A percentile compares a stretch with the other conserved stretches of the same genome.
phyloP scores from a whole-genome alignment of 768 basidiomycete genomes.

The Galerina marginata region DNA sequence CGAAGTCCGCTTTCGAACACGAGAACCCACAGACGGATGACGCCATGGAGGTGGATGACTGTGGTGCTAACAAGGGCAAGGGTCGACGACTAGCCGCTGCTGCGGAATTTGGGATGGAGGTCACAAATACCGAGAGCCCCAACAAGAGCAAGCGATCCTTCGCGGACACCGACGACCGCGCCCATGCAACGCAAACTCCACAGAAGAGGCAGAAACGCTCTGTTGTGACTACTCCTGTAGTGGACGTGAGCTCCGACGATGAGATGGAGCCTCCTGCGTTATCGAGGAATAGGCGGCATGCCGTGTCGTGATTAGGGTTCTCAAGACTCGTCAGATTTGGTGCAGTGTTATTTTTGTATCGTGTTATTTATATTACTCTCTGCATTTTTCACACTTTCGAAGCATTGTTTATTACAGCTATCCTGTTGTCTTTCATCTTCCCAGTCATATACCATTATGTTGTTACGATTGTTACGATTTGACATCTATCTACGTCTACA shows the following conservation, averaged over 20 bases:
- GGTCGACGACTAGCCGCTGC: slow-evolving; percentile 18
- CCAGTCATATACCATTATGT: slow-evolving; percentile 1
- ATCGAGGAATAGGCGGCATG: slow-evolving; percentile 24
- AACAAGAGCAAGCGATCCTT: slow-evolving; percentile 45
- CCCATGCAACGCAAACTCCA: slow-evolving; percentile 32
- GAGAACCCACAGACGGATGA: slow-evolving; percentile 33
- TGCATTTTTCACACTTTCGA: slow-evolving; percentile 21
- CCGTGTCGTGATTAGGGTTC: slow-evolving; percentile 12
- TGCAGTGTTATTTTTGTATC: slow-evolving; percentile 27
- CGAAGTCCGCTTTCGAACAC: slow-evolving; percentile 27
- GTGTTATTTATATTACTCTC: slow-evolving; percentile 19
- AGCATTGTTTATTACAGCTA: slow-evolving; percentile 22
- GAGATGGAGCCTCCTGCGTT: slow-evolving; percentile 35
- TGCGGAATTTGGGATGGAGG: slow-evolving; percentile 47
- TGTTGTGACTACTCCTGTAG: slow-evolving; percentile 19
- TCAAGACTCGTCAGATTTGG: slow-evolving; percentile 12
- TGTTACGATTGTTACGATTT: no score
- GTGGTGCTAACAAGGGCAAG: slow-evolving; percentile 22
- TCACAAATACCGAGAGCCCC: slow-evolving; percentile 48
- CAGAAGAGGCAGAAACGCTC: slow-evolving; percentile 39
- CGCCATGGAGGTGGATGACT: slow-evolving; percentile 34
- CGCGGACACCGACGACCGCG: slow-evolving; percentile 31
- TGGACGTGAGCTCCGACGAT: slow-evolving; percentile 34
- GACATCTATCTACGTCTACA: no score
- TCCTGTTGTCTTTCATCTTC: slow-evolving; percentile 8